A percentile compares a stretch with the other conserved stretches of the same genome.
Conservation (phyloP, 805 yeast genomes). For the Pichia manshurica region DNA sequence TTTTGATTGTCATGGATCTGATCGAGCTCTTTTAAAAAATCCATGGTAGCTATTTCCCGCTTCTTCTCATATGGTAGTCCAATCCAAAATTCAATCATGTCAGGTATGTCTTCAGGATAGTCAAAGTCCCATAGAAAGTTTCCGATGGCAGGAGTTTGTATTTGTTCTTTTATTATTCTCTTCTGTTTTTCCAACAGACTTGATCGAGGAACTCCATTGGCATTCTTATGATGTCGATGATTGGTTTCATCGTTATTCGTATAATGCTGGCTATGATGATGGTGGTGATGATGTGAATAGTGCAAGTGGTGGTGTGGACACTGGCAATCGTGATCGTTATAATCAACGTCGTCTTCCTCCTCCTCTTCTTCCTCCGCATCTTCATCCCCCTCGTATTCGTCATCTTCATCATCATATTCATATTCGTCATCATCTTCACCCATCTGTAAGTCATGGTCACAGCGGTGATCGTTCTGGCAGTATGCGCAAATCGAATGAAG, state of each 20-base stretch:
- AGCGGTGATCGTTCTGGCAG: conserved; percentile 8
- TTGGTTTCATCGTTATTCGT: neutral
- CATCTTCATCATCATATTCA: conserved; percentile 14
- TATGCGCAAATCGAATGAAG: conserved; percentile 17
- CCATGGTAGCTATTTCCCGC: conserved; percentile 55
- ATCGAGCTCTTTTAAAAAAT: conserved; percentile 62
- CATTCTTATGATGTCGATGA: conserved; percentile 8
- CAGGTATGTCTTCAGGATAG: conserved; percentile 46
- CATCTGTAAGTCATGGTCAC: neutral
- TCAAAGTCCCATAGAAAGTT: conserved; percentile 28
- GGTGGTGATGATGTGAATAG: conserved; percentile 13
- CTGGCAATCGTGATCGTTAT: conserved; percentile 12
- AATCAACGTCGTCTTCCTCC: conserved; percentile 11
- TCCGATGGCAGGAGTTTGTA: conserved; percentile 20
- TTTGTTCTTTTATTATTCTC: conserved; percentile 18
- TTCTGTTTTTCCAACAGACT: conserved; percentile 17
- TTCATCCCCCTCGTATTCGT: conserved; percentile 4
- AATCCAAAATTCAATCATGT: conserved; percentile 60
- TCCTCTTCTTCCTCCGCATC: conserved; percentile 9
- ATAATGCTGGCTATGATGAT: conserved; percentile 13
- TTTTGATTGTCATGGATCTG: conserved; percentile 57
- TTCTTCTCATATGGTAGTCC: conserved; percentile 56
- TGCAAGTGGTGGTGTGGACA: conserved; percentile 7
- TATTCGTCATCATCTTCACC: conserved; percentile 1
- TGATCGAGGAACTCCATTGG: neutral